Evolutionary conservation across 1,284 basidiomycete species (phyloP), one percentile per base, ranked within the genome.

Genomic region (Ceratobasidium sp.): DNA sequence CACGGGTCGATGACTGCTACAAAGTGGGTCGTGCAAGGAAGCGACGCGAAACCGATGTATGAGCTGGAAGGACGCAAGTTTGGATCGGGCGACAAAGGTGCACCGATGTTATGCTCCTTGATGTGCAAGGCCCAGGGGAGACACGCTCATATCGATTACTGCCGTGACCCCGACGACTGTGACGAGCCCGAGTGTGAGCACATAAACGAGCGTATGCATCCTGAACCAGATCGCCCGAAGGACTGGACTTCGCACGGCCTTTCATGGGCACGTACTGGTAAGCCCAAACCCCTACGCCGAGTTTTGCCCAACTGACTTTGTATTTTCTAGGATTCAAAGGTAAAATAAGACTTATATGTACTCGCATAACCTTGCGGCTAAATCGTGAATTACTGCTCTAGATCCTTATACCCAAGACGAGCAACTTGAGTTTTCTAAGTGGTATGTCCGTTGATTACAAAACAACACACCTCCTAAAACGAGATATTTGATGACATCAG

Each of bases 1-100:
- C 91, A 92, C 80, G 91, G 91, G 2, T 91, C 90, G 1, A 92
- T 92, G 91, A 89, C 89, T 0, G 85, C 83, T 67, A 88, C 89
- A 0, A 85, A 85, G 55, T 92, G 91, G 91, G 85, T 87, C 0
- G 81, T 92, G 1, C 89, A 91, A 68, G 88, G 87, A 0, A 85
- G 86, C 0, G 88, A 90, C 40, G 87, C 46, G 15, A 80, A 88
- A 58, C 88, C 89, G 0, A 82, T 86, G 13, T 56, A 86, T 18
- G 90, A 92, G 79, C 83, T 91, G 1, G 86, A 88, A 78, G 90
- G 91, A 1, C 87, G 87, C 69, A 89, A 87, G 72, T 92, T 90
- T 81, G 89, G 86, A 1, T 81, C 88, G 0, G 86, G 87, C n/a
- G 90, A 91, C 70, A 88, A 90, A 63, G 91, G 91, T 10, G 90